Evolutionary conservation across 495 filamentous ascomycete genomes (phyloP).

Genomic region (Talaromyces stipitatus): DNA sequence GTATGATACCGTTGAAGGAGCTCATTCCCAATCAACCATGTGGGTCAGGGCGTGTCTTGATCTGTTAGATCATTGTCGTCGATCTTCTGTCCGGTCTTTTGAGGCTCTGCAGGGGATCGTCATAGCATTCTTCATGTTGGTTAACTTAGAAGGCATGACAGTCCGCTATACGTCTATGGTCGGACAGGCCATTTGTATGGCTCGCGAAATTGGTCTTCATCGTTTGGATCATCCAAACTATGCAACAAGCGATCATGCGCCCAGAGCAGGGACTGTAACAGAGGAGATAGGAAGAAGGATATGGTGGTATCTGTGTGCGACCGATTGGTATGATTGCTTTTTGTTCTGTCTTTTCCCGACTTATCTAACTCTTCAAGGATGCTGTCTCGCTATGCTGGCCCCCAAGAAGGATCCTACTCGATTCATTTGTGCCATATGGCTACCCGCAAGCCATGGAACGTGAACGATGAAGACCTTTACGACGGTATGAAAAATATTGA

Average conservation of each 20-base stretch:
- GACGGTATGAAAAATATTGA: slow-evolving; percentile 20
- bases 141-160: slow-evolving; percentile 33
- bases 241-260: slow-evolving; percentile 5
- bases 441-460: slow-evolving; percentile 35
- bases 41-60: slow-evolving; percentile 34
- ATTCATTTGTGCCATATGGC: slow-evolving; percentile 35
- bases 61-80: slow-evolving; percentile 28
- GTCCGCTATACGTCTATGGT: slow-evolving; percentile 24
- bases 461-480: slow-evolving; percentile 36
- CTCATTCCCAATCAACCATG: slow-evolving; percentile 15
- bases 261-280: slow-evolving; percentile 12
- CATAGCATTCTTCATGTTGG: slow-evolving; percentile 29
- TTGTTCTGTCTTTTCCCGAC: not conserved
- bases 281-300: slow-evolving; percentile 38
- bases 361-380: slow-evolving; percentile 16
- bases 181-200: slow-evolving; percentile 19
- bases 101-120: slow-evolving; percentile 38
- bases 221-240: slow-evolving; percentile 28
- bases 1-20: slow-evolving; percentile 25
- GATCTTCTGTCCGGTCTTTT: slow-evolving; percentile 18
- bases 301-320: slow-evolving; percentile 42
- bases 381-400: slow-evolving; percentile 25
- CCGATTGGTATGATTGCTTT: slow-evolving; percentile 31
- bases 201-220: slow-evolving; percentile 34
- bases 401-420: slow-evolving; percentile 32